Evolutionary conservation across 2,329 filamentous ascomycete species (phyloP).

Genomic region (Pseudocercospora fuligena): DNA sequence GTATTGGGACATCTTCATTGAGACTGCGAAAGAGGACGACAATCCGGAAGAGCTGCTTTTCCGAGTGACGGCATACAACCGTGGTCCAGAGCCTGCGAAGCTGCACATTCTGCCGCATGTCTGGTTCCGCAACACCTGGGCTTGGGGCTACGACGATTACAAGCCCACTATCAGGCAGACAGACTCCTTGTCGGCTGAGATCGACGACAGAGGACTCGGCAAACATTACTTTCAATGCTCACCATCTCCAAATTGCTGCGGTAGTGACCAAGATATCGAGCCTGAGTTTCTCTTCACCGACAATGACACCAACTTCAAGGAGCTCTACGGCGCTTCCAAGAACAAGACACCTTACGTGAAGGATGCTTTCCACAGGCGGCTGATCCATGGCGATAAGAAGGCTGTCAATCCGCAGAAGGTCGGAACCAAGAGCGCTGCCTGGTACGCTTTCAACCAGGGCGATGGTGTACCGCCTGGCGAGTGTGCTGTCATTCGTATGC

Average conservation of each 20-base stretch:
- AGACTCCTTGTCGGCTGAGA: slow-evolving; percentile 70
- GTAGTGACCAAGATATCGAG: slow-evolving; percentile 79
- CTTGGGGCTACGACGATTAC: slow-evolving; percentile 84
- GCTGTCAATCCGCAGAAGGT: slow-evolving; percentile 79
- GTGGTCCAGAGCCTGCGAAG: slow-evolving; percentile 86
- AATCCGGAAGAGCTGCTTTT: slow-evolving; percentile 91
- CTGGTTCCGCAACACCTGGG: slow-evolving; percentile 98
- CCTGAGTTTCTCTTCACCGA: slow-evolving; percentile 90
- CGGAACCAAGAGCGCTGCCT: slow-evolving; percentile 89
- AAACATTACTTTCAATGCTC: slow-evolving; percentile 83
- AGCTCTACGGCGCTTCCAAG: slow-evolving; percentile 70
- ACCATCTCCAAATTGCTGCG: slow-evolving; percentile 83
- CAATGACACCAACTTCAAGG: slow-evolving; percentile 87
- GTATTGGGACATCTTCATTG: slow-evolving; percentile 97
- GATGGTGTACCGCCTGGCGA: slow-evolving; percentile 87
- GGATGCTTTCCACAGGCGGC: slow-evolving; percentile 89
- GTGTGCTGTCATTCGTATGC: slow-evolving; percentile 93
- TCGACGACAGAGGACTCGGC: slow-evolving; percentile 80
- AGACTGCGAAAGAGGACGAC: slow-evolving; percentile 92
- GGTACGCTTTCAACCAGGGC: slow-evolving; percentile 89
- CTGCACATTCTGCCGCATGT: slow-evolving; percentile 93
- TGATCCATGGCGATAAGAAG: slow-evolving; percentile 78
- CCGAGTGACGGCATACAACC: slow-evolving; percentile 94
- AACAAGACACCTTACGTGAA: slow-evolving; percentile 89
- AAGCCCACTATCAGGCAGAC: slow-evolving; percentile 78